Conservation (phyloP, 208 protist species). For the Wallacemonas sp. region DNA sequence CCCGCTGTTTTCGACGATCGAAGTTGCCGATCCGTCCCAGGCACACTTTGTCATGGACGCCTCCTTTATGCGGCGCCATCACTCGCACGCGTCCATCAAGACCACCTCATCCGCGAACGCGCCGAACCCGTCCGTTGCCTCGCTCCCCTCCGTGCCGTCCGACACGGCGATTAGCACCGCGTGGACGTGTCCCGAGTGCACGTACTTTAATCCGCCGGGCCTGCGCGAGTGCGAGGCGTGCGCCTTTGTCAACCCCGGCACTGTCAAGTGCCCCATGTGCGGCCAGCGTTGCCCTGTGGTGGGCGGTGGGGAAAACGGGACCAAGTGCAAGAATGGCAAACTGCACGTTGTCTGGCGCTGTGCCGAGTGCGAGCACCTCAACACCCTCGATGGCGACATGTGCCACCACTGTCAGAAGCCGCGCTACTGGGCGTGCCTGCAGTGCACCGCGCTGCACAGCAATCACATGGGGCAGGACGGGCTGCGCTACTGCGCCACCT, state of each 20-base stretch:
- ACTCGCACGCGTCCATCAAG: constrained; percentile 9
- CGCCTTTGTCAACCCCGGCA: constrained; percentile 32
- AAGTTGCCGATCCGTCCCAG: constrained; percentile 37
- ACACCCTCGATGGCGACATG: constrained; percentile 64
- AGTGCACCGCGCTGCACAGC: constrained; percentile 65
- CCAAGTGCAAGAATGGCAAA: constrained; percentile 38
- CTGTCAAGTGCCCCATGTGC: constrained; percentile 45
- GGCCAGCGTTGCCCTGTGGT: constrained; percentile 21
- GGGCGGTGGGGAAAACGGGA: neutral
- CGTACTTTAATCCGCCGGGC: constrained; percentile 40
- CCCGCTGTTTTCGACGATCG: constrained; percentile 20
- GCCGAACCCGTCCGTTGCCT: constrained; percentile 13
- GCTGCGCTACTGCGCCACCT: constrained; percentile 66
- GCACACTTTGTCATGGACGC: constrained; percentile 51
- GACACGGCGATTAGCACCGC: constrained; percentile 7
- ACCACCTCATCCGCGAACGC: neutral
- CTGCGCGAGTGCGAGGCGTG: constrained; percentile 41
- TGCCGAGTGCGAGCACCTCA: constrained; percentile 43
- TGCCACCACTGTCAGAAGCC: constrained; percentile 44
- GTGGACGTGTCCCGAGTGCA: constrained; percentile 64
- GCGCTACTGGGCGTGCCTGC: constrained; percentile 64
- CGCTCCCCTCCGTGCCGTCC: neutral
- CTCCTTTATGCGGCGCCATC: constrained; percentile 30
- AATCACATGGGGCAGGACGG: constrained; percentile 40
- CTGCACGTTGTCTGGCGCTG: constrained; percentile 74